Conservation (phyloP, 805 yeast genomes). For the Candida sphagnicola region DNA sequence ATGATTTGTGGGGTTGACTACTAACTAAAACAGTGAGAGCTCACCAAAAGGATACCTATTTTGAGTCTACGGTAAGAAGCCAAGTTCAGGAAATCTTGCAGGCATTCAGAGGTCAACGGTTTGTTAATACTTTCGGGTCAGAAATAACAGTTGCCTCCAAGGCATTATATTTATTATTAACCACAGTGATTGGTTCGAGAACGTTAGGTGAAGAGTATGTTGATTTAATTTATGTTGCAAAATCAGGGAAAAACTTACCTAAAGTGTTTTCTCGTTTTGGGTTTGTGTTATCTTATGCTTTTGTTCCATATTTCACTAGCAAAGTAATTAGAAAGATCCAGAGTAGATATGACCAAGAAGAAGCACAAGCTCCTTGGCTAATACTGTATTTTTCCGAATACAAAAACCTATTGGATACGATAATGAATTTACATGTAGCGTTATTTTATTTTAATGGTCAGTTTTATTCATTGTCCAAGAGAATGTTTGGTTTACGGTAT, state of each 20-base stretch:
- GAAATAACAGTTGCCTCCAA: conserved; percentile 59
- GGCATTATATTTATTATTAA: conserved; percentile 61
- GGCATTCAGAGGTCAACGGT: conserved; percentile 57
- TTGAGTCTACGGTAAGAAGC: conserved; percentile 50
- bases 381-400: conserved; percentile 32
- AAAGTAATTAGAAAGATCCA: conserved; percentile 20
- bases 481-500: conserved; percentile 78
- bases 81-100: conserved; percentile 57
- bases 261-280: conserved; percentile 43
- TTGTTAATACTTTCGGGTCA: conserved; percentile 57
- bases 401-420: conserved; percentile 44
- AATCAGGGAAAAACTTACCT: conserved; percentile 50
- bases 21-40: conserved; percentile 60
- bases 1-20: conserved; percentile 3
- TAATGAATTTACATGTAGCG: conserved; percentile 72
- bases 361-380: conserved; percentile 10
- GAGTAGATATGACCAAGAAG: conserved; percentile 13
- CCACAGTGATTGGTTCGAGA: conserved; percentile 71
- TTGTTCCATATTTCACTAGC: conserved; percentile 56
- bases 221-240: conserved; percentile 64
- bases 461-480: conserved; percentile 72
- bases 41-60: conserved; percentile 82
- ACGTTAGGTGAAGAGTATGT: conserved; percentile 95
- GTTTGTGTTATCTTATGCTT: conserved; percentile 56
- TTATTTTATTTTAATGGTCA: conserved; percentile 79